A percentile compares a stretch with the other conserved stretches of the same genome.
Conservation (phyloP, 2,329 filamentous ascomycete genomes). For the Cladosporium sp. region DNA sequence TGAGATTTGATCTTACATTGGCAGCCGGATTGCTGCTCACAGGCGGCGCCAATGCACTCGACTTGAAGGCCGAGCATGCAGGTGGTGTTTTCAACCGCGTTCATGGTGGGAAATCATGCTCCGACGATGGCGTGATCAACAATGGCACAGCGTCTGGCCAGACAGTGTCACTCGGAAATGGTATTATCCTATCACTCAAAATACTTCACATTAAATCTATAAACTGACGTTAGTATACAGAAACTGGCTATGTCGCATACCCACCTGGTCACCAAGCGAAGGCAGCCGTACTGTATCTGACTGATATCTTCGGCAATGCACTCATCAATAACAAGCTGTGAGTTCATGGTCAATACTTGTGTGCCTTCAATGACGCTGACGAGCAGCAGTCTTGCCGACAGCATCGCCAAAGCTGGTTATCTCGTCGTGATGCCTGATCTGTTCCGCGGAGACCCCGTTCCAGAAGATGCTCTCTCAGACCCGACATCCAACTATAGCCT, state of each 20-base stretch:
- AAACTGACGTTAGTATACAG: neutral
- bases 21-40: slow-evolving; percentile 13
- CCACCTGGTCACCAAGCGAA: slow-evolving; percentile 16
- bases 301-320: slow-evolving; percentile 33
- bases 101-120: slow-evolving; percentile 8
- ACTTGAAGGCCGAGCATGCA: slow-evolving; percentile 19
- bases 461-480: slow-evolving; percentile 21
- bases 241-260: slow-evolving; percentile 21
- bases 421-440: slow-evolving; percentile 32
- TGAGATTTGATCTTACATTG: slow-evolving; percentile 1
- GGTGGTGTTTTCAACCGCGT: slow-evolving; percentile 17
- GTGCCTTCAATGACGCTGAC: neutral
- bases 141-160: slow-evolving; percentile 18
- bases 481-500: slow-evolving; percentile 37
- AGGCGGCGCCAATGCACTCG: slow-evolving; percentile 13
- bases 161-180: slow-evolving; percentile 14
- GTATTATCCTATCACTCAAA: neutral
- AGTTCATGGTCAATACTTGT: neutral
- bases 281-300: slow-evolving; percentile 30
- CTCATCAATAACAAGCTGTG: slow-evolving; percentile 32
- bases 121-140: slow-evolving; percentile 16
- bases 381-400: slow-evolving; percentile 29
- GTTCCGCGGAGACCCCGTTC: slow-evolving; percentile 32
- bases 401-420: slow-evolving; percentile 30
- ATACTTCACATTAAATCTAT: neutral